Evolutionary conservation across 2,329 filamentous ascomycete genomes (phyloP), one percentile per base, ranked within the genome.

Genomic region (Phyllosticta citribraziliensis): DNA sequence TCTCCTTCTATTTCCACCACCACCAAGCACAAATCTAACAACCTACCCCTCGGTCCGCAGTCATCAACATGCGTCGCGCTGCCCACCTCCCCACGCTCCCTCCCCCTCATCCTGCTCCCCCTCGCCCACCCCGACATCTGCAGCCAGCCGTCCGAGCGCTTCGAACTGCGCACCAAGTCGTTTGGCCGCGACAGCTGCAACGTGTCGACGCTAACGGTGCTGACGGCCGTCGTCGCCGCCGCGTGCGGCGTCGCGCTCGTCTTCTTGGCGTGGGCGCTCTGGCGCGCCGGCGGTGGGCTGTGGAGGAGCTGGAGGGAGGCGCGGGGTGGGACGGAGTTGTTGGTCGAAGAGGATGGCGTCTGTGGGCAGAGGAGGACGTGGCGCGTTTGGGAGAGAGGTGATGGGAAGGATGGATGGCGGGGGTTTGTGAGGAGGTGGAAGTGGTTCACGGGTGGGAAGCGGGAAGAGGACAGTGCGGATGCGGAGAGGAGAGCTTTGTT

Each of bases 131-230:
- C 66, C 8, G 62, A 70, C 20, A 70, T 72, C 51, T 73, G 74
- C 59, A 76, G 72, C 9, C 64, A 73, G 8, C 66, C 66, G 1
- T 67, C 72, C 2, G 77, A 79, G 66, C 72, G 76, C 56, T 79
- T 75, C 62, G 77, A 79, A 63, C 69, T 79, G 6, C 72, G 77
- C 2, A 79, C 77, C 10, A 67, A 68, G 19, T 70, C 75, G 5
- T 66, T 79, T 0, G 77, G 77, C 20, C 58, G 58, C 22, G 52
- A 55, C n/a, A 60, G 58, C 58, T 79, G 77, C 63, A 72, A 74
- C 57, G 77, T 77, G 56, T 79, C 76, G 0, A 79, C 77, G 6
- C 76, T 75, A 8, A 79, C 76, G 0, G 72, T 78, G 25, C 66
- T 79, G 35, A 75, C 75, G 47, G 70, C 75, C 4, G 65, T 78